These are phyloP conservation scores for Thuidium tamariscinum DNA, from an alignment of 225 moss, liverwort and hornwort genomes.

Conservation along the genomic window DNA sequence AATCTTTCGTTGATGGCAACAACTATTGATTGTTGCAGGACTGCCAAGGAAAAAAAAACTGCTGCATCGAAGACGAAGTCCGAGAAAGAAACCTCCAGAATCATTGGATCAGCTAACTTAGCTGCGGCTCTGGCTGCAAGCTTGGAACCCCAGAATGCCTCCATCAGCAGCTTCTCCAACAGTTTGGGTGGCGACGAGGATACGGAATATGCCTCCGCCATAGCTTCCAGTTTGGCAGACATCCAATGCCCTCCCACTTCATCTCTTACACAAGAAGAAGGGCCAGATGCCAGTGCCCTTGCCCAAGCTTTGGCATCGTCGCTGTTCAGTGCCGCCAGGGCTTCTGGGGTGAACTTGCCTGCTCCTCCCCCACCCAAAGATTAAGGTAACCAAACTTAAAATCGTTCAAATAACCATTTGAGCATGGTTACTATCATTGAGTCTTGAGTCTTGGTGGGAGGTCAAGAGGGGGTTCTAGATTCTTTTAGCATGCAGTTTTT, in stretches of 20 bases:
- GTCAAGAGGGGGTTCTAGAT: neutral
- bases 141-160: neutral
- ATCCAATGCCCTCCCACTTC: slow-evolving; percentile 19
- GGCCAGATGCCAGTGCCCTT: slow-evolving; percentile 35
- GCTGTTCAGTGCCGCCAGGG: slow-evolving; percentile 37
- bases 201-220: slow-evolving; percentile 26
- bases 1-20: neutral
- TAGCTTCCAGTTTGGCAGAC: slow-evolving; percentile 38
- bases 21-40: slow-evolving; percentile 1
- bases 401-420: neutral
- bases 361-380: slow-evolving; percentile 35
- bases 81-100: neutral
- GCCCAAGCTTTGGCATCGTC: slow-evolving; percentile 49
- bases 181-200: slow-evolving; percentile 4
- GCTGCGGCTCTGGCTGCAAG: slow-evolving; percentile 47
- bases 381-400: neutral
- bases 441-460: neutral
- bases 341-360: slow-evolving; percentile 24
- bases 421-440: neutral
- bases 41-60: slow-evolving; percentile 11
- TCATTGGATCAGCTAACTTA: slow-evolving; percentile 18
- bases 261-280: neutral
- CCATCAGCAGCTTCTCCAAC: neutral
- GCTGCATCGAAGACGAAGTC: neutral
- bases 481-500: neutral